phyloP scores from a whole-genome alignment of 331 rosid genomes.

The Phaseolus coccineus region DNA sequence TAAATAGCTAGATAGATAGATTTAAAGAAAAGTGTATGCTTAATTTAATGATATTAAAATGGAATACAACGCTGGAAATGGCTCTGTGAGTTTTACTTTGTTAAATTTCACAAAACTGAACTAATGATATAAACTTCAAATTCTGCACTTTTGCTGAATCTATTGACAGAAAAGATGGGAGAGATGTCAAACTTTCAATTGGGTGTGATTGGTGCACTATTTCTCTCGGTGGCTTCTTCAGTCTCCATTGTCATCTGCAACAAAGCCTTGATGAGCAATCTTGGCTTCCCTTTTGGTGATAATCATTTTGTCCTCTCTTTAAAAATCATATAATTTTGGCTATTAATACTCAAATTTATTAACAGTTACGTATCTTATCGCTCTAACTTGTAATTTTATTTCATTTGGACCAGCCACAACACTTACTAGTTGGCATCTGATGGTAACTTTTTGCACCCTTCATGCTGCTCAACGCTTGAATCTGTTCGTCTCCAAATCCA shows the following conservation, averaged over 20 bases:
- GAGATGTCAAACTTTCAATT: constrained; percentile 79
- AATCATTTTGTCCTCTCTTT: background rate
- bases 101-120: background rate
- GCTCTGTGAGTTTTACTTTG: background rate
- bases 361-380: background rate
- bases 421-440: constrained; percentile 97
- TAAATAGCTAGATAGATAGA: background rate
- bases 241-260: constrained; percentile 99
- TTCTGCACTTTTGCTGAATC: background rate
- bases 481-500: constrained; percentile 74
- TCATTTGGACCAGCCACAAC: constrained; percentile 70
- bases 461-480: constrained; percentile 88
- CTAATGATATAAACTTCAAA: background rate
- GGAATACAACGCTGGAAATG: background rate
- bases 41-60: background rate
- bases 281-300: constrained; percentile 96
- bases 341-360: background rate
- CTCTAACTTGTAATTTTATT: background rate
- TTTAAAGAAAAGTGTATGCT: background rate
- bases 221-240: constrained; percentile 96
- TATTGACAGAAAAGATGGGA: constrained; percentile 67
- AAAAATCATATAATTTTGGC: background rate
- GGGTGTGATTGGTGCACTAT: constrained; percentile 92
- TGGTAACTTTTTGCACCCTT: constrained; percentile 95
- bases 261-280: constrained; percentile 99